Conservation (phyloP, 768 basidiomycete genomes). For the Calocybe cyanea region DNA sequence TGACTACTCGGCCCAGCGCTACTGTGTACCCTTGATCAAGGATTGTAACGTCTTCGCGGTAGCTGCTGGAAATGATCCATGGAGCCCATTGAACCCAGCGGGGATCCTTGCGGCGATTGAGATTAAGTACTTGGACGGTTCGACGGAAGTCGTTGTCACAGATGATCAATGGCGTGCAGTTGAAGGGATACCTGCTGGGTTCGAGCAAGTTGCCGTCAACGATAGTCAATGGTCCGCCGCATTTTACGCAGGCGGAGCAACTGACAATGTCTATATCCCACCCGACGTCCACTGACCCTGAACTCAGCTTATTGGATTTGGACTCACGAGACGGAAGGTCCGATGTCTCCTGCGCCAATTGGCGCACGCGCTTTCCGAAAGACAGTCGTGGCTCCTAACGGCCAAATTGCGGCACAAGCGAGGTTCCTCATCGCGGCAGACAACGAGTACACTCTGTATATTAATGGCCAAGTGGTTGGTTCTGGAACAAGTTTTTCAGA, state of each 20-base stretch:
- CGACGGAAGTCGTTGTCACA: conserved; percentile 24
- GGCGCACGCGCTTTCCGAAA: conserved; percentile 28
- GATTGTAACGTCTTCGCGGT: conserved; percentile 31
- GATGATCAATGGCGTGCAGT: conserved; percentile 27
- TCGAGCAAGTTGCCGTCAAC: conserved; percentile 25
- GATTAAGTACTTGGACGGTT: conserved; percentile 28
- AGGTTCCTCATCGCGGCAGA: conserved; percentile 24
- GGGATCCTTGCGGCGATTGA: conserved; percentile 27
- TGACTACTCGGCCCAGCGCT: conserved; percentile 19
- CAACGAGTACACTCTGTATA: conserved; percentile 24
- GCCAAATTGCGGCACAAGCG: conserved; percentile 18
- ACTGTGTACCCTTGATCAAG: conserved; percentile 24
- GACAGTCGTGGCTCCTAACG: conserved; percentile 19
- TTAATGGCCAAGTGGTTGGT: conserved; percentile 25
- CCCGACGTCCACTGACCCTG: conserved; percentile 18
- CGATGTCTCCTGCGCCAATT: conserved; percentile 16
- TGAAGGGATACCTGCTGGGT: conserved; percentile 21
- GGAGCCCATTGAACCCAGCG: conserved; percentile 19
- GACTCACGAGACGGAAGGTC: conserved; percentile 23
- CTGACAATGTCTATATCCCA: conserved; percentile 12
- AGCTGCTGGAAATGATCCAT: conserved; percentile 16
- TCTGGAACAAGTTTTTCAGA: conserved; percentile 15
- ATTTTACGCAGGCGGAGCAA: conserved; percentile 19
- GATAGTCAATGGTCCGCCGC: conserved; percentile 27
- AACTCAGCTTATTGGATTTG: conserved; percentile 26